Percentiles rank a stretch among this genome's conserved stretches.
These are phyloP conservation scores for Nicotiana tabacum DNA, from an alignment of 257 asterid genomes.

Conservation along the genomic window DNA sequence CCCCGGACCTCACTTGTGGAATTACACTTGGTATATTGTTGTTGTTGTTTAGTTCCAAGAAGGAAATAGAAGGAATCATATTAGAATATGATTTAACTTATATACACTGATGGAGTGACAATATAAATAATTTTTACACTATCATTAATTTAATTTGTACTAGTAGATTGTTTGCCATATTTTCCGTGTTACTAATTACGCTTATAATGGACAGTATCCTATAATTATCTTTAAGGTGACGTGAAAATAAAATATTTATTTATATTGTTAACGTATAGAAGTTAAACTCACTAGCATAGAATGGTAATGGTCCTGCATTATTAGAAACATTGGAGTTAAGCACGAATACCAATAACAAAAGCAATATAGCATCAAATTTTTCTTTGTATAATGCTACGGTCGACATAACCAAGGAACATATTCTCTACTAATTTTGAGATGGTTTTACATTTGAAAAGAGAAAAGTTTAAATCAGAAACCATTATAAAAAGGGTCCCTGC, in stretches of 20 bases:
- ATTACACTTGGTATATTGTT: too few species aligned
- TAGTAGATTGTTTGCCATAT: background rate
- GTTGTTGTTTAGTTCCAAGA: too few species aligned
- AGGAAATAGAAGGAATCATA: too few species aligned
- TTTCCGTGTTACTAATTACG: background rate
- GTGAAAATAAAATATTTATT: too few species aligned
- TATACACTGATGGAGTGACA: too few species aligned
- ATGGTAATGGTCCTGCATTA: background rate
- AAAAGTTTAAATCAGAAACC: background rate
- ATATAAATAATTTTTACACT: too few species aligned
- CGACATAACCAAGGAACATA: slow-evolving; percentile 26
- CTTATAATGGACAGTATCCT: background rate
- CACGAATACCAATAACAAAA: background rate
- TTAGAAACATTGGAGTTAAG: background rate
- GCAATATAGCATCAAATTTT: slow-evolving; percentile 1
- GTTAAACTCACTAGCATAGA: background rate
- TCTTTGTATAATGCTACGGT: background rate
- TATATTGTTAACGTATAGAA: background rate
- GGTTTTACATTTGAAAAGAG: background rate
- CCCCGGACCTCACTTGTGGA: too few species aligned
- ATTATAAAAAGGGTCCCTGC: slow-evolving; percentile 26
- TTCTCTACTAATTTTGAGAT: slow-evolving; percentile 18
- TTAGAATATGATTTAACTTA: too few species aligned
- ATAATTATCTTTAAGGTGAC: background rate
- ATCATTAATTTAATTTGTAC: background rate